A percentile compares a stretch with the other conserved stretches of the same genome.
Conservation (phyloP, 495 filamentous ascomycete genomes). For the Talaromyces liani region DNA sequence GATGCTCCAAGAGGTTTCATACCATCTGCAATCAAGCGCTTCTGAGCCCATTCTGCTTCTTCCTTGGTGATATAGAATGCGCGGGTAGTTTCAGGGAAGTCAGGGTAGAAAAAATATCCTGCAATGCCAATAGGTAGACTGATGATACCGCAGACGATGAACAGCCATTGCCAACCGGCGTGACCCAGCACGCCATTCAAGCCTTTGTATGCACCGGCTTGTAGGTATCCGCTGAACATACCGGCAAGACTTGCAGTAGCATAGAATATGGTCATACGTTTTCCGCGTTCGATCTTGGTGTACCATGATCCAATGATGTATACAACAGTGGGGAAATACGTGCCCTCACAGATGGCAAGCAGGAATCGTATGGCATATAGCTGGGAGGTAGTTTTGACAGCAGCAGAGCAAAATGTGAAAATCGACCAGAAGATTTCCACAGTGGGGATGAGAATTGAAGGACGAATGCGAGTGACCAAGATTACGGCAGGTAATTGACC, state of each 20-base stretch:
- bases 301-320: constrained; percentile 9
- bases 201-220: background rate
- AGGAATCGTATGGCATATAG: constrained; percentile 19
- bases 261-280: constrained; percentile 4
- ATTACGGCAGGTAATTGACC: constrained; percentile 9
- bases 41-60: background rate
- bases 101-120: constrained; percentile 2
- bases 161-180: constrained; percentile 71
- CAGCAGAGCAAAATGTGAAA: constrained; percentile 24
- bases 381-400: constrained; percentile 19
- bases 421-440: constrained; percentile 33
- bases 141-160: constrained; percentile 54
- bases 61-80: constrained; percentile 2
- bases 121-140: background rate
- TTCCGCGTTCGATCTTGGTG: background rate
- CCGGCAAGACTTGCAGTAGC: background rate
- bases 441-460: constrained; percentile 26
- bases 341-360: background rate
- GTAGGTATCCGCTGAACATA: constrained; percentile 1
- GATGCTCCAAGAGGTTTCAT: constrained; percentile 5
- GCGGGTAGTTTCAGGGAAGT: constrained; percentile 4
- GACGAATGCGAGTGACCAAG: constrained; percentile 10
- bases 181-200: constrained; percentile 46
- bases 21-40: background rate
- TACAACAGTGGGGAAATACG: constrained; percentile 1